phyloP scores from a whole-genome alignment of 2,329 filamentous ascomycete species.

The Magnaporthiopsis incrustans region DNA sequence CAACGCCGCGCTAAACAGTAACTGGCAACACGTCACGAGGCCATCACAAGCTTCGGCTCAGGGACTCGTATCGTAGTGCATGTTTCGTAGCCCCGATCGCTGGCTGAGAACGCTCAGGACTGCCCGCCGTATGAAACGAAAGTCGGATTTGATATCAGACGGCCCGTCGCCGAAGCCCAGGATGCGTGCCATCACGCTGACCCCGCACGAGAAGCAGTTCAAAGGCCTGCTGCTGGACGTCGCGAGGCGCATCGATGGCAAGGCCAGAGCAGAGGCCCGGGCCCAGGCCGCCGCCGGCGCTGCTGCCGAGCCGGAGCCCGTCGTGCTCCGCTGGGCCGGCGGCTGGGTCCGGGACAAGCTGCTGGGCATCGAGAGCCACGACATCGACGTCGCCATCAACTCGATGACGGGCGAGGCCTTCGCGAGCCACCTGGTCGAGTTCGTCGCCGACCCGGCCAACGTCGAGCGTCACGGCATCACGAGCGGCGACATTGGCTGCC shows the following conservation, averaged over 20 bases:
- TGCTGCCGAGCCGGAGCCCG: constrained; percentile 32
- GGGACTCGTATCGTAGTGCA: background rate
- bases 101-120: background rate
- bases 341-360: constrained; percentile 86
- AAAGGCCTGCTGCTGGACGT: constrained; percentile 74
- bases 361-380: constrained; percentile 62
- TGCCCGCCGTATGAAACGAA: constrained; percentile 14
- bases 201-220: constrained; percentile 61
- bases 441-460: constrained; percentile 54
- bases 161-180: background rate
- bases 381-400: constrained; percentile 83
- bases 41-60: background rate
- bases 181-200: constrained; percentile 41
- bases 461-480: constrained; percentile 52
- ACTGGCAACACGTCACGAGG: no score
- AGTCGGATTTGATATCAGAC: constrained; percentile 8
- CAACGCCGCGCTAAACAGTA: no score
- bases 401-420: constrained; percentile 75
- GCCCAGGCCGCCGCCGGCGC: background rate
- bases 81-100: background rate
- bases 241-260: constrained; percentile 56
- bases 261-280: background rate
- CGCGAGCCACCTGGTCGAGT: constrained; percentile 59
- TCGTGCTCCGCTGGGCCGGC: constrained; percentile 66
- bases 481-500: constrained; percentile 56